Evolutionary conservation across 2,329 filamentous ascomycete genomes (phyloP).

Genomic region (Incumbomyces delicatus): DNA sequence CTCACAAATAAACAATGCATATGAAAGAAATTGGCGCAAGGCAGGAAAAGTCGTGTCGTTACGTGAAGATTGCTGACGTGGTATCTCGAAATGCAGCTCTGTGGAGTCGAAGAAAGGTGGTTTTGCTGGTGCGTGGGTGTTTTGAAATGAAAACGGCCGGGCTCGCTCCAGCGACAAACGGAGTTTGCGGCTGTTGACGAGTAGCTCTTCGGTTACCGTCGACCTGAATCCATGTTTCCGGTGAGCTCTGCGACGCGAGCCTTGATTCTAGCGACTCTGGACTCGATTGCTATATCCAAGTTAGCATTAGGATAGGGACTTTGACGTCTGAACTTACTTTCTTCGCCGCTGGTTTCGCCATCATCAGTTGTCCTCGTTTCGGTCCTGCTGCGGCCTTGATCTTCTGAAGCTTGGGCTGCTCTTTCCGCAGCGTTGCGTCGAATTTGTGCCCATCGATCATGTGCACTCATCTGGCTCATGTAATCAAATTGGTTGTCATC

Average conservation of each 20-base stretch:
- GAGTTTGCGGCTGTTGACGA: slow-evolving; percentile 8
- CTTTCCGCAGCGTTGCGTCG: slow-evolving; percentile 86
- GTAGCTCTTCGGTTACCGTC: slow-evolving; percentile 10
- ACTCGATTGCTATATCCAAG: slow-evolving; percentile 68
- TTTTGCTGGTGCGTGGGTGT: too few relatives aligned
- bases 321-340: slow-evolving; percentile 55
- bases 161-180: slow-evolving; percentile 2
- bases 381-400: slow-evolving; percentile 44
- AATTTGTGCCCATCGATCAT: slow-evolving; percentile 92
- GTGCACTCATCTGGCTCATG: slow-evolving; percentile 26
- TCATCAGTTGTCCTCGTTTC: slow-evolving; percentile 59
- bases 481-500: slow-evolving; percentile 20
- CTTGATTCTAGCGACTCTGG: slow-evolving; percentile 93
- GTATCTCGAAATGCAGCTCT: slow-evolving; percentile 1
- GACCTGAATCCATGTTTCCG: slow-evolving; percentile 59
- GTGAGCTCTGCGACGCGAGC: slow-evolving; percentile 92
- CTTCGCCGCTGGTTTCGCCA: slow-evolving; percentile 87
- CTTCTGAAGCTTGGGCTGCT: slow-evolving; percentile 57
- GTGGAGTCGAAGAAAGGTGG: slow-evolving; percentile 2
- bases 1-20: background rate
- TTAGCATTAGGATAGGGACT: slow-evolving; percentile 19
- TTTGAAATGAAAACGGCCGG: too few relatives aligned
- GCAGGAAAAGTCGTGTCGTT: background rate
- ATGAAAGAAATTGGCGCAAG: background rate
- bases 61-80: slow-evolving; percentile 1